Base-by-base conservation (phyloP, 2,329 filamentous ascomycete genomes). In the Microcera coccophila region DNA sequence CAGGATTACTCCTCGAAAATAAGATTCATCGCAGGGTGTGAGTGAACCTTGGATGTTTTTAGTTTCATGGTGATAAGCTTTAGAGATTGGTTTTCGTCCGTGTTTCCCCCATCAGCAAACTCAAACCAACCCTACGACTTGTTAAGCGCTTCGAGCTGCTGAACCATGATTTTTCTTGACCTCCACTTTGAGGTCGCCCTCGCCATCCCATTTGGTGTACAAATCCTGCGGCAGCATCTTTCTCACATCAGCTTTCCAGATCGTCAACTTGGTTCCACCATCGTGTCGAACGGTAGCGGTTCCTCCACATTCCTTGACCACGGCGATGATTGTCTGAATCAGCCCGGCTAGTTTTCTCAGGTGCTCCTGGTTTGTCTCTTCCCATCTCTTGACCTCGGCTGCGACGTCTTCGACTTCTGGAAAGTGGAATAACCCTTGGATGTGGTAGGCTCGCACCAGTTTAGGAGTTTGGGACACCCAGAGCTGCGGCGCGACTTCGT, bases 341-440 rank as follows among this genome's bases (percentile, higher is more conserved):
- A 72, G 46, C n/a, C 39, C 44, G 12, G 52, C 62, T 21, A 71
- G 38, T 26, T 44, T 57, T 38, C 38, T 57, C 37, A 72, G 44
- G 24, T 61, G 44, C 4, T 28, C 16, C 37, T 64, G 58, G 38
- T 70, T 59, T 15, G 20, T 22, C 21, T 45, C 12, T 52, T 73
- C 66, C 69, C 68, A 72, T 18, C 14, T 43, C 18, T 47, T 44
- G 24, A 71, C 53, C 5, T 60, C 44, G 16, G 16, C 22, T 3
- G 50, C 36, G 11, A 72, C 58, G 48, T 71, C 57, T 54, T 71
- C 59, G 2, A 70, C 66, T 39, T 50, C 24, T 29, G 62, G 57
- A 14, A 32, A 22, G 8, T 42, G 14, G 45, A 74, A 74, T 2
- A 40, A 15, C 24, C 70, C 70, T 2, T 45, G 42, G 3, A 49